These are phyloP conservation scores for Penicillium crustosum DNA, from an alignment of 2,329 filamentous ascomycete genomes.

Conservation along the genomic window DNA sequence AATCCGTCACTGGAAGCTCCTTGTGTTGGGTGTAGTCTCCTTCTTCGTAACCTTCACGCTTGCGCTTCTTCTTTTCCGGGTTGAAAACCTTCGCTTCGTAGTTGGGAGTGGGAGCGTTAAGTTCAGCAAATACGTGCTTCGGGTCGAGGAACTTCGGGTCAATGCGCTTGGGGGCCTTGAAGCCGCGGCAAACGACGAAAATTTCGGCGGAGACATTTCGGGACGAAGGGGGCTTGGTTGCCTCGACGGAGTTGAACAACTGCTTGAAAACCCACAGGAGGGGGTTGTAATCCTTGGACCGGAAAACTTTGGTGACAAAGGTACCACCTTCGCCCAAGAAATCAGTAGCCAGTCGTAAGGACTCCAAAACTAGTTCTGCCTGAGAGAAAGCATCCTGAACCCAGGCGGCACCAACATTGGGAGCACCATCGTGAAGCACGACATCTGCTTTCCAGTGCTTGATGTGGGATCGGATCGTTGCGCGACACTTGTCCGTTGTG, in stretches of 20 bases:
- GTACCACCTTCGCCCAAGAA: constrained; percentile 86
- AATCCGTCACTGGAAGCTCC: constrained; percentile 82
- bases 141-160: constrained; percentile 92
- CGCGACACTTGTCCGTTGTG: constrained; percentile 91
- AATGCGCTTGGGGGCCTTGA: constrained; percentile 89
- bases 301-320: constrained; percentile 96
- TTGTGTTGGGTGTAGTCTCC: constrained; percentile 92
- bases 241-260: constrained; percentile 90
- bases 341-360: constrained; percentile 89
- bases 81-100: constrained; percentile 99
- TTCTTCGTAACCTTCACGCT: constrained; percentile 96
- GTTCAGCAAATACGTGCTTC: constrained; percentile 84
- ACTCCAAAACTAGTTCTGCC: constrained; percentile 85
- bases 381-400: constrained; percentile 98
- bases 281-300: constrained; percentile 95
- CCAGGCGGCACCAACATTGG: constrained; percentile 97
- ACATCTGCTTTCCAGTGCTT: constrained; percentile 97
- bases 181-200: constrained; percentile 94
- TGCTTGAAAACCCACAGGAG: constrained; percentile 98
- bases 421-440: constrained; percentile 93
- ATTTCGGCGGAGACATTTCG: constrained; percentile 97
- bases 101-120: constrained; percentile 81
- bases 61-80: constrained; percentile 94
- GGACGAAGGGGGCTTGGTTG: constrained; percentile 93
- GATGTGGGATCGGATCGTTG: constrained; percentile 82